Percentiles rank a stretch among this genome's conserved stretches.
phyloP scores from a whole-genome alignment of 2,329 filamentous ascomycete genomes.

The Pestalotiopsis sp. region DNA sequence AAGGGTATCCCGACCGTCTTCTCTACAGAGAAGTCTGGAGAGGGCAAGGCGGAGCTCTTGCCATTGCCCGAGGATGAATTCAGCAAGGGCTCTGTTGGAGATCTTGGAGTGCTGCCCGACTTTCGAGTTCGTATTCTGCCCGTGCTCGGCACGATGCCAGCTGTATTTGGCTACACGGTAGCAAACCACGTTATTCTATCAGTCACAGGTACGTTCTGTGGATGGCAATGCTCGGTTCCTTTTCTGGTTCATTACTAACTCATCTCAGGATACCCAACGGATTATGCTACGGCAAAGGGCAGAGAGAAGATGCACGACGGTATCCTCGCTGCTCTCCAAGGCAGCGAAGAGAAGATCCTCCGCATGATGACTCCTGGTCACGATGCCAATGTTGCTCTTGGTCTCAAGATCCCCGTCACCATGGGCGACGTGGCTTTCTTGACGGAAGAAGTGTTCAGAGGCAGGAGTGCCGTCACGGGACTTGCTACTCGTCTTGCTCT shows the following conservation, averaged over 20 bases:
- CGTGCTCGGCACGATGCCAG: slow-evolving; percentile 95
- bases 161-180: slow-evolving; percentile 87
- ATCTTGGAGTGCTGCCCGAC: slow-evolving; percentile 86
- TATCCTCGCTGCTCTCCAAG: slow-evolving; percentile 75
- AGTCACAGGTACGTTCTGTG: slow-evolving; percentile 51
- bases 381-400: slow-evolving; percentile 57
- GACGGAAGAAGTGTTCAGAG: slow-evolving; percentile 85
- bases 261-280: slow-evolving; percentile 73
- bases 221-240: not conserved
- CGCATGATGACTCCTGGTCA: slow-evolving; percentile 47
- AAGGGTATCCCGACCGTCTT: slow-evolving; percentile 90
- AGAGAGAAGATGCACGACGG: slow-evolving; percentile 92
- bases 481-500: slow-evolving; percentile 78
- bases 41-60: slow-evolving; percentile 87
- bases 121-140: slow-evolving; percentile 95
- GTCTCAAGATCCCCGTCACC: slow-evolving; percentile 79
- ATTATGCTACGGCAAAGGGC: slow-evolving; percentile 79
- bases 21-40: slow-evolving; percentile 86
- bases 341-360: slow-evolving; percentile 76
- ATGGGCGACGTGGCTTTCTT: slow-evolving; percentile 84
- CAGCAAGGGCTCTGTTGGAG: slow-evolving; percentile 80
- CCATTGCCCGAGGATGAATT: slow-evolving; percentile 89
- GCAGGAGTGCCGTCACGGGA: slow-evolving; percentile 81
- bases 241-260: slow-evolving; percentile 15
- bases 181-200: slow-evolving; percentile 92